Base-by-base conservation (phyloP, 805 yeast genomes). In the Cyberlindnera bimundalis region DNA sequence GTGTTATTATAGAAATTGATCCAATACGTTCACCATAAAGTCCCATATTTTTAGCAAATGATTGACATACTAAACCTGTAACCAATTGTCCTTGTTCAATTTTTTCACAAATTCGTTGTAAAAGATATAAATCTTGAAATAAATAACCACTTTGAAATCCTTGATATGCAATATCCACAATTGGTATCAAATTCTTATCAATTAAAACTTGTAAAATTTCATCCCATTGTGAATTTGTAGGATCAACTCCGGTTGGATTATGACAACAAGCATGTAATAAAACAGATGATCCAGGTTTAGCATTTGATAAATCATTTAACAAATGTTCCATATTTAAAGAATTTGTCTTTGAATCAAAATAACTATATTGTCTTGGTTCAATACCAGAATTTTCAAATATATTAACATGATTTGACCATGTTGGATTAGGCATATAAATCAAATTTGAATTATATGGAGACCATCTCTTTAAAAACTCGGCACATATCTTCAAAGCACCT, bases 191-290 rank as follows among this genome's bases (percentile, higher is more conserved):
- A 32, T 73, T 67, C 60, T 77, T 76, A 35, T 69, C 61, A 52
- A 74, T 66, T 29, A 85, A 60, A 25, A 81, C 77, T 35, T 81
- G 78, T 54, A 85, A 70, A 29, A 91, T 85, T 61, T 74, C 65
- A 46, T 74, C 71, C 96, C 96, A 89, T 60, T 90, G 87, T 48
- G 78, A 85, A 20, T 67, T 64, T 14, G 87, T 78, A 46, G 95
- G 93, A 61, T 90, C 97, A 62, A 90, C 79, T 50, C 97, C 98
- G 15, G 97, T 91, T 40, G 98, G 98, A 71, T 90, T 91, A 70
- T 90, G 97, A 57, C 96, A 93, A 61, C 96, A 89, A 8, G 96
- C 96, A 64, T 90, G 98, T 46, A 90, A 74, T 42, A 90, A 71
- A 17, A 89, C 81, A 39, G 78, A 74, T 17, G 82, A 70, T 20